Evolutionary conservation across 176 grass and related monocot genomes (phyloP).

Genomic region (Triticum aestivum): IWGSC_CS_RefSeq_v2.1 NC_057798.1:519302123-519302622

Average conservation of each 20-base stretch:
- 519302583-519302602: too few relatives aligned
- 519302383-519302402: constrained; percentile 33
- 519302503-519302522: background rate
- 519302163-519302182: constrained; percentile 41
- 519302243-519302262: constrained; percentile 51
- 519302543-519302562: background rate
- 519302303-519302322: constrained; percentile 47
- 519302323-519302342: constrained; percentile 28
- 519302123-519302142: constrained; percentile 37
- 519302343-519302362: constrained; percentile 52
- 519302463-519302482: background rate
- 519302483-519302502: background rate
- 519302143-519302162: constrained; percentile 50
- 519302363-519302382: constrained; percentile 16
- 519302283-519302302: constrained; percentile 47
- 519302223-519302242: constrained; percentile 47
- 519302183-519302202: constrained; percentile 73
- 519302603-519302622: background rate
- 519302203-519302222: constrained; percentile 67
- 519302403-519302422: constrained; percentile 18
- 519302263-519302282: constrained; percentile 46
- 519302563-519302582: background rate
- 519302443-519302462: background rate
- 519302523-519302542: background rate
- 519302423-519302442: background rate